Evolutionary conservation across 2,329 filamentous ascomycete species (phyloP).

Genomic region (Sarocladium kiliense): DNA sequence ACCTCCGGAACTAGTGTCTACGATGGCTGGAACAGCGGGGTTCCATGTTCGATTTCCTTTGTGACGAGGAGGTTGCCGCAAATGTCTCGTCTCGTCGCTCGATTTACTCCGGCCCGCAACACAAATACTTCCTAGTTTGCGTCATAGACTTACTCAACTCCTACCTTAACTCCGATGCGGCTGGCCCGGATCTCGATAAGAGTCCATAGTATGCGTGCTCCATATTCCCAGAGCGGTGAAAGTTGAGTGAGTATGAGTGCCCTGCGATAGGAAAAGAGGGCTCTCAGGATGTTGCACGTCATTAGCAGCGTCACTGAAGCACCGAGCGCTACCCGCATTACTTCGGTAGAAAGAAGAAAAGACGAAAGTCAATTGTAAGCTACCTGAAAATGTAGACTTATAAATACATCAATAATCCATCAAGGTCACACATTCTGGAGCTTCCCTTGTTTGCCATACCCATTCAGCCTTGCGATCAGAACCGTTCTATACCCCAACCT

Average conservation of each 20-base stretch:
- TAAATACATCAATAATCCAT: background rate
- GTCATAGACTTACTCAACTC: background rate
- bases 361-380: too few relatives aligned
- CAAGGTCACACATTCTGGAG: background rate
- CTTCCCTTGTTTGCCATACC: background rate
- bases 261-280: too few relatives aligned
- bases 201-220: background rate
- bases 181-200: constrained; percentile 1
- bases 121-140: background rate
- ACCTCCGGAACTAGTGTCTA: too few relatives aligned
- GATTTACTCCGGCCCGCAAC: background rate
- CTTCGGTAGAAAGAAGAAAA: background rate
- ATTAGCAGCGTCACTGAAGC: background rate
- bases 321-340: background rate
- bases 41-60: background rate
- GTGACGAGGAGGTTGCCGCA: background rate
- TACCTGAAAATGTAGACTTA: too few relatives aligned
- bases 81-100: background rate
- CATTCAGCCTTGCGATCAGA: background rate
- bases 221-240: background rate
- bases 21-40: background rate
- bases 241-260: too few relatives aligned
- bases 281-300: background rate
- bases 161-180: background rate
- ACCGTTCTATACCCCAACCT: too few relatives aligned